Evolutionary conservation across 2,329 filamentous ascomycete species (phyloP).

Genomic region (Exophiala phaeomuriformis): DNA sequence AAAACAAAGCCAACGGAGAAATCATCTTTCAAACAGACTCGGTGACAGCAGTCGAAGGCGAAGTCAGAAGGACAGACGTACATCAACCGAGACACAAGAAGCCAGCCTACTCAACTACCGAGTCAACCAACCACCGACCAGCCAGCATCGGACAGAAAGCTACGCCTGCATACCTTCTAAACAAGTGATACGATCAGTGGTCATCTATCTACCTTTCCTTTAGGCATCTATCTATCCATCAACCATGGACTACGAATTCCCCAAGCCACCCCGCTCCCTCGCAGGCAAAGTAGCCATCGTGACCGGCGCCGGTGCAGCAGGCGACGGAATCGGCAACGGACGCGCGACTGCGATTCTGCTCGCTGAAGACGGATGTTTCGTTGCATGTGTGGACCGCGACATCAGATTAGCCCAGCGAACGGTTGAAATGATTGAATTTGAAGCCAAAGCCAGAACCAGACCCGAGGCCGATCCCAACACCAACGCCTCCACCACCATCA

Average conservation of each 20-base stretch:
- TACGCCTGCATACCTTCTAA: background rate
- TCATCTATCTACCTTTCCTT: background rate
- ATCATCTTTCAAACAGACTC: no score
- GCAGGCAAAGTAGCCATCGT: conserved; percentile 42
- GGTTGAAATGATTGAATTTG: conserved; percentile 44
- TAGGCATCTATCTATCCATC: background rate
- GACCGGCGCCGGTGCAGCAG: conserved; percentile 52
- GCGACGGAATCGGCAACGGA: conserved; percentile 55
- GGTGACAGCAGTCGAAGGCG: no score
- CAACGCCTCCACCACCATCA: background rate
- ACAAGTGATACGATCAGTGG: background rate
- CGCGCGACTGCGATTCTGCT: conserved; percentile 53
- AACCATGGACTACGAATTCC: conserved; percentile 15
- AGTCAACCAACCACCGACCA: background rate
- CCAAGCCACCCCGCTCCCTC: conserved; percentile 24
- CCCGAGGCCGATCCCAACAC: background rate
- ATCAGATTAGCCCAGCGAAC: conserved; percentile 47
- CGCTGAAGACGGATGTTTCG: conserved; percentile 51
- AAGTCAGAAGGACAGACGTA: background rate
- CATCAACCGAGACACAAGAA: background rate
- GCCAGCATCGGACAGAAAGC: background rate
- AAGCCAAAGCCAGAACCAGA: conserved; percentile 32
- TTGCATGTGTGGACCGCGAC: conserved; percentile 54
- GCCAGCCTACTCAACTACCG: no score
- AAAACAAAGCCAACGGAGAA: no score